Percentiles rank a stretch among this genome's conserved stretches.
phyloP scores from a whole-genome alignment of 1,284 basidiomycete genomes.

The Polyporus tsugae region DNA sequence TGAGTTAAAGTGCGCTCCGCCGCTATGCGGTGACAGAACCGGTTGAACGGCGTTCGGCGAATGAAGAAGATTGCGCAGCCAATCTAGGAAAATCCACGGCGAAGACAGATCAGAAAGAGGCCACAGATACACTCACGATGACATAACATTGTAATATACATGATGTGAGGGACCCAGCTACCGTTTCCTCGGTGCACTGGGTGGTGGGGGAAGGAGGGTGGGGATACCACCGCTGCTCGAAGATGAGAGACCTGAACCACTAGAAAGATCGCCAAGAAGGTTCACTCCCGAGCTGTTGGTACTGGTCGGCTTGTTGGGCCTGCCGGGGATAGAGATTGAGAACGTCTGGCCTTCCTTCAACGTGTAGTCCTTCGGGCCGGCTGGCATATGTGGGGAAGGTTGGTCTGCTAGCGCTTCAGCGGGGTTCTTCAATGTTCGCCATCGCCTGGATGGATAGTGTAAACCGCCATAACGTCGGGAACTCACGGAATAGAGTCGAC shows the following conservation, averaged over 20 bases:
- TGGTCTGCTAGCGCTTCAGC: conserved; percentile 49
- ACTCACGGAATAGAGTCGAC: conserved; percentile 8
- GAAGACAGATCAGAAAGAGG: neutral
- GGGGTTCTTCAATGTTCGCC: conserved; percentile 66
- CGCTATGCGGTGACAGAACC: conserved; percentile 9
- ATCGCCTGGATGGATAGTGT: conserved; percentile 54
- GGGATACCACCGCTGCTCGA: conserved; percentile 49
- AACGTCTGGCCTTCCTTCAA: conserved; percentile 98
- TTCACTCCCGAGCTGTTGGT: conserved; percentile 25
- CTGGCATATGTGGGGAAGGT: conserved; percentile 67
- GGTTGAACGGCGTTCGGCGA: neutral
- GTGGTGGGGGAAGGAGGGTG: conserved; percentile 75
- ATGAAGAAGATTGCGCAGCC: neutral
- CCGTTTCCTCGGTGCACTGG: conserved; percentile 57
- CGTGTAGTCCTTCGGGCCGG: conserved; percentile 91
- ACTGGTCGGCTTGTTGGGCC: conserved; percentile 39
- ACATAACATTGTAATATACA: conserved; percentile 18
- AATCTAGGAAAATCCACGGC: conserved; percentile 16
- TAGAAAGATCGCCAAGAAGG: conserved; percentile 38
- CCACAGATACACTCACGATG: conserved; percentile 18
- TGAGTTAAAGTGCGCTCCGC: neutral
- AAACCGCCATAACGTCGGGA: neutral
- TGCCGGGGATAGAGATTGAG: conserved; percentile 88
- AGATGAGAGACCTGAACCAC: conserved; percentile 33
- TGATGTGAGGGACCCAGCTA: conserved; percentile 6